Evolutionary conservation across 306 rosid genomes (phyloP).

Genomic region (Castanea sativa): DNA sequence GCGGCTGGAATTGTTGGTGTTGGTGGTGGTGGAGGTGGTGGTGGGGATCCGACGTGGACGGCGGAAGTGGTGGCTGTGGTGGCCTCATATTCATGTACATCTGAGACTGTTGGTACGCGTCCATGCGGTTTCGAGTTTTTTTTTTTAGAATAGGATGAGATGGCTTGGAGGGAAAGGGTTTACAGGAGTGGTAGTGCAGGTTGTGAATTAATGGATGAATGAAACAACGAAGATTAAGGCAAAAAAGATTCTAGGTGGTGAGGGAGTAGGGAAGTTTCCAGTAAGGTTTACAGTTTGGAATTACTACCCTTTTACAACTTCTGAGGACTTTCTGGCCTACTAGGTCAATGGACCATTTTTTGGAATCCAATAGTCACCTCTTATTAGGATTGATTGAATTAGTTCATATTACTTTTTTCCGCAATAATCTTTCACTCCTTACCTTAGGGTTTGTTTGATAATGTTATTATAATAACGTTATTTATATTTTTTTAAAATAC

Average conservation of each 20-base stretch:
- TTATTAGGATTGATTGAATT: no score
- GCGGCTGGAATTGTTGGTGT: slow-evolving; percentile 43
- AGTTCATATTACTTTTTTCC: no score
- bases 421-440: no score
- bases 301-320: not conserved
- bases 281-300: slow-evolving; percentile 7
- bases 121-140: slow-evolving; percentile 37
- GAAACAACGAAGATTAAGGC: not conserved
- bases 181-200: not conserved
- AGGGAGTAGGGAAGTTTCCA: slow-evolving; percentile 13
- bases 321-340: not conserved
- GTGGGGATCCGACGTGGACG: slow-evolving; percentile 32
- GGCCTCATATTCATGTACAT: slow-evolving; percentile 33
- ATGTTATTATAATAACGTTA: no score
- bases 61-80: no score
- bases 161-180: not conserved
- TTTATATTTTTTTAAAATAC: no score
- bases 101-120: slow-evolving; percentile 65
- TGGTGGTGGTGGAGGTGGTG: slow-evolving; percentile 48
- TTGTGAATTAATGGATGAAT: not conserved
- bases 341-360: not conserved
- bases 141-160: no score
- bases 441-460: accelerated
- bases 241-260: slow-evolving; percentile 2
- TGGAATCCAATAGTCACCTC: no score